Evolutionary conservation across 169 alveolate species (phyloP).

Genomic region (Plasmodium malariae): DNA sequence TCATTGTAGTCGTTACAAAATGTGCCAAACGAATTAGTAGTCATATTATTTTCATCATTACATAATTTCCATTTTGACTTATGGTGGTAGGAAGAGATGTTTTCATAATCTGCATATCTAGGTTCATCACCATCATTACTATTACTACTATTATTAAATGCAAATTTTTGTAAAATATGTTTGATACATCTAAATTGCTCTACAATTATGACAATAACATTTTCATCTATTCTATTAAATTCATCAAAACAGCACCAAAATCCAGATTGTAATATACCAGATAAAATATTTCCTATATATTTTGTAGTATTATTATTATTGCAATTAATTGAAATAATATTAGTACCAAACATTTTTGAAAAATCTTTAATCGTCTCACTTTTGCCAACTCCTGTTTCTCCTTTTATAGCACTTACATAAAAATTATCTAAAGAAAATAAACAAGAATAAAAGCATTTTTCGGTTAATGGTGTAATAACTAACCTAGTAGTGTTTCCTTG

Average conservation of each 20-base stretch:
- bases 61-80: constrained; percentile 20
- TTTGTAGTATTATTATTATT: constrained; percentile 95
- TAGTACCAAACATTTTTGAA: constrained; percentile 96
- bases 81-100: constrained; percentile 43
- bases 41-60: background rate
- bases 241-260: constrained; percentile 99
- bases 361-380: constrained; percentile 97
- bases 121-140: background rate
- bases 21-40: constrained; percentile 8
- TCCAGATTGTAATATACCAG: constrained; percentile 96
- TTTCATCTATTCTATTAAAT: constrained; percentile 97
- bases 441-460: constrained; percentile 96
- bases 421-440: constrained; percentile 95
- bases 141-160: constrained; percentile 12
- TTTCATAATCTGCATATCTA: constrained; percentile 29
- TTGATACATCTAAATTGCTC: constrained; percentile 94
- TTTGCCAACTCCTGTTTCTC: constrained; percentile 99
- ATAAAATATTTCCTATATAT: constrained; percentile 95
- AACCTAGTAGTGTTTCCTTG: constrained; percentile 97
- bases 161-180: constrained; percentile 84
- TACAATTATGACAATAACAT: constrained; percentile 97
- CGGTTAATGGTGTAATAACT: constrained; percentile 98
- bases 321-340: constrained; percentile 96
- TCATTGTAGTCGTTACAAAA: background rate
- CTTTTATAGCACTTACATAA: constrained; percentile 98